Evolutionary conservation across 2,329 filamentous ascomycete species (phyloP), one percentile per base, ranked within the genome.

Genomic region (Phoma sp.): DNA sequence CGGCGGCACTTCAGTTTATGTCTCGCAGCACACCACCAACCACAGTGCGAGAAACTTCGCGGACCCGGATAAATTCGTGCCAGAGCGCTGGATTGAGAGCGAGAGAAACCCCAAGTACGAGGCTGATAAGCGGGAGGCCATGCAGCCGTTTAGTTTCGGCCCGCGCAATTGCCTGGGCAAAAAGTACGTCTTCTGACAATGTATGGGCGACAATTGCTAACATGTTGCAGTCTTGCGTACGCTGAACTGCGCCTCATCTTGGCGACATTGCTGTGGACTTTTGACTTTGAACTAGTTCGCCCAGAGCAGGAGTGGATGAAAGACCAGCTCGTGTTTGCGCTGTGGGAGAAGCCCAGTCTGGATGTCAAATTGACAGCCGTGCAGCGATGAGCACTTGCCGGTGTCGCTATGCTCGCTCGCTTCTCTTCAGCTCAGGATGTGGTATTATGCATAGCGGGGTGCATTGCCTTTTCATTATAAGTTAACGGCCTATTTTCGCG

Each of bases 51-150:
- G 59, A 7, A 69, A 76, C 45, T 72, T 52, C 25, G 55, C 49
- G 1, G 60, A 73, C 15, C 57, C 69, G 1, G 66, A 71, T 7
- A 29, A 15, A 0, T 74, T 56, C 34, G 60, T 56, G 10, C 69
- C 70, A 1, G 70, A 72, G 57, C 57, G 78, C 9, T 81, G 76
- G 76, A 53, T 80, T 4, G 65, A 67, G 1, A 66, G 70, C 20
- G 60, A 69, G 10, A 52, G 65, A 26, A 21, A 21, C 2, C 23
- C 1, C 0, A 29, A 32, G 4, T 78, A 73, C 37, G 45, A 39
- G 2, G 46, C 49, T 5, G 77, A 79, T 36, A 72, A 71, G 9
- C 60, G 63, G 15, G 69, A 69, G 1, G 60, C 55, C 0, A 54
- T 74, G 11, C 60, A 69, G 21, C 63, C 68, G 17, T 72, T 72